Evolutionary conservation across 169 alveolate genomes (phyloP).

Genomic region (Eimeria necatrix): DNA sequence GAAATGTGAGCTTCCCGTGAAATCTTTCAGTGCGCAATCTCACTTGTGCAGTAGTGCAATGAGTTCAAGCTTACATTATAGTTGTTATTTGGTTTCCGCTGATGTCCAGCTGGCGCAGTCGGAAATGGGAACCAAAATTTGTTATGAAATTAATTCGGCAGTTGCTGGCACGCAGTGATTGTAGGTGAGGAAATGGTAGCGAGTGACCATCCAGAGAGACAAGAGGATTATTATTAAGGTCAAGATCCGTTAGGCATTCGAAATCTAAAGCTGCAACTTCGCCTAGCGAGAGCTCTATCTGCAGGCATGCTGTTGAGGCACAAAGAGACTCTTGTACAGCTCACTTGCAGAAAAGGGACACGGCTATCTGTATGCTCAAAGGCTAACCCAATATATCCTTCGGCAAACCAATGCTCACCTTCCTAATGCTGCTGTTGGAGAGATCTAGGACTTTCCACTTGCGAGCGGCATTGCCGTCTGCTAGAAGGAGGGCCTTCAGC

Average conservation of each 20-base stretch:
- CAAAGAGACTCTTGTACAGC: too few species aligned
- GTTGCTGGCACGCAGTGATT: slow-evolving; percentile 56
- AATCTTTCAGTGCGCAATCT: not conserved
- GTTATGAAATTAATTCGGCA: slow-evolving; percentile 52
- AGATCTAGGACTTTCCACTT: slow-evolving; percentile 56
- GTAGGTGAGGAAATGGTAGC: slow-evolving; percentile 61
- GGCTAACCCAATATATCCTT: too few species aligned
- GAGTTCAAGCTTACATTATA: slow-evolving; percentile 31
- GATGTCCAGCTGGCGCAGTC: slow-evolving; percentile 56
- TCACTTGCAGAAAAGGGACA: not conserved
- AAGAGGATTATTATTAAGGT: slow-evolving; percentile 15
- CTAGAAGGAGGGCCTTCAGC: slow-evolving; percentile 50
- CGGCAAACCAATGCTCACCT: not conserved
- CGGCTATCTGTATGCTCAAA: not conserved
- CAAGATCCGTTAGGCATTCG: slow-evolving; percentile 45
- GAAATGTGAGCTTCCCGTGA: not conserved
- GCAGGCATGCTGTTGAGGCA: not conserved
- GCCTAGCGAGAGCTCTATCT: slow-evolving; percentile 65
- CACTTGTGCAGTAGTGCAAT: not conserved
- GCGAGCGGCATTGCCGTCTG: slow-evolving; percentile 59
- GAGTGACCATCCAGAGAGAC: slow-evolving; percentile 62
- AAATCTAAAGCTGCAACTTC: slow-evolving; percentile 71
- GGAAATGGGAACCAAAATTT: slow-evolving; percentile 63
- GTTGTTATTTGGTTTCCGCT: slow-evolving; percentile 55
- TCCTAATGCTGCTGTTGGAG: slow-evolving; percentile 45